phyloP scores from a whole-genome alignment of 1,284 basidiomycete genomes.

The Hemileia vastatrix region DNA sequence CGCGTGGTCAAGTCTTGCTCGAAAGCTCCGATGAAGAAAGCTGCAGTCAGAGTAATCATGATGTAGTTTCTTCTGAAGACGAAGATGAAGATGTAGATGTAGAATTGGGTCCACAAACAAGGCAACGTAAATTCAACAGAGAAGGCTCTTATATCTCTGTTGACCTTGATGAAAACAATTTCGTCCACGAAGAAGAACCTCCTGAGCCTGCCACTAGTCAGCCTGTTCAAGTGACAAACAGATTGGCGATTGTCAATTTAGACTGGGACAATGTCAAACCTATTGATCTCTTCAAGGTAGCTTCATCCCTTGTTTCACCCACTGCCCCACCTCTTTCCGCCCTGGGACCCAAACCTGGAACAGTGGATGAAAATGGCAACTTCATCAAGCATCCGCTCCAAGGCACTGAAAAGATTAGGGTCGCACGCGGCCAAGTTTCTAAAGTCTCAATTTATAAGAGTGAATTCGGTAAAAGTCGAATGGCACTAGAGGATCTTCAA shows the following conservation, averaged over 20 bases:
- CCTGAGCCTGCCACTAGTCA: conserved; percentile 43
- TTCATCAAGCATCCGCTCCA: conserved; percentile 27
- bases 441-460: conserved; percentile 80
- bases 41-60: conserved; percentile 22
- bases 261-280: conserved; percentile 98
- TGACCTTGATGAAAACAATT: conserved; percentile 65
- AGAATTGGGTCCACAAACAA: conserved; percentile 16
- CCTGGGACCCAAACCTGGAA: background rate
- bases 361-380: background rate
- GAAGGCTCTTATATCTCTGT: conserved; percentile 54
- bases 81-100: conserved; percentile 33
- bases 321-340: conserved; percentile 35
- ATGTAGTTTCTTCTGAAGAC: conserved; percentile 38
- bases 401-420: conserved; percentile 30
- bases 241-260: conserved; percentile 86
- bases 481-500: conserved; percentile 76
- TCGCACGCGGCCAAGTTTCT: conserved; percentile 55
- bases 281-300: conserved; percentile 81
- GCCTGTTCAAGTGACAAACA: conserved; percentile 51
- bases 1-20: conserved; percentile 74
- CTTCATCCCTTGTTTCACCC: conserved; percentile 67
- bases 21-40: conserved; percentile 59
- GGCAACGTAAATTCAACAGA: background rate
- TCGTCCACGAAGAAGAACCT: conserved; percentile 49
- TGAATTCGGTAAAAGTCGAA: conserved; percentile 80